Base-by-base conservation (phyloP, 495 filamentous ascomycete genomes). In the Hapsidospora chrysogenum region DNA sequence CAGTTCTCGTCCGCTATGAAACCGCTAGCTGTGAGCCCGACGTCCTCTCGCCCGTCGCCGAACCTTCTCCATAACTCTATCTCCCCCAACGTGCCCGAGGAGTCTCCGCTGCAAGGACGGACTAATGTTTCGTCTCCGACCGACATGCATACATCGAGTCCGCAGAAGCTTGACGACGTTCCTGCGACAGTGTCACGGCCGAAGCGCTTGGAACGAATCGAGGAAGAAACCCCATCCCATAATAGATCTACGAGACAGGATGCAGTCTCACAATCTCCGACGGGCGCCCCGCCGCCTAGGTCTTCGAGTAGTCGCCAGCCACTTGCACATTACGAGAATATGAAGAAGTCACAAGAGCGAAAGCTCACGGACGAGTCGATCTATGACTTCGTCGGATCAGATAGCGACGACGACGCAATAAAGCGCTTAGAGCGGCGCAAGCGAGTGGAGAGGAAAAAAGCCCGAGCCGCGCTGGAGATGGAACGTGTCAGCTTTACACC, bases 21-120 rank as follows among this genome's bases (percentile, higher is more conserved):
- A 31, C 23, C 23, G 6, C 11, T 26, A 11, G 41, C 47, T 17
- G 45, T 42, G 19, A 67, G 63, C 38, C 63, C 63, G 10, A 65
- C 63, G 11, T 65, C 61, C 3, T 67, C 63, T 2, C 56, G 63
- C 2, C 63, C 63, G 0, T 67, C 63, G 1, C 61, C 61, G 0
- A 44, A 57, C 26, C 41, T 55, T 6, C 59, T 60, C 18, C 38
- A 39, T 2, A 55, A 56, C 17, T 37, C 47, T 0, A 57, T 56
- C 8, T 63, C 58, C 10, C 50, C 57, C 3, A 55, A 60, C 18
- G 44, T 41, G 15, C 36, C 46, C 27, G 40, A 48, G 13, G 64
- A 61, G 4, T 67, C 63, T 1, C 63, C 63, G 0, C 41, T 63
- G 6, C 63, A 61, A 40, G 40, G 53, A 29, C 57, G 53, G 4